A percentile compares a stretch with the other conserved stretches of the same genome.
phyloP scores from a whole-genome alignment of 2,329 filamentous ascomycete genomes.

The Microcyclospora pomicola region DNA sequence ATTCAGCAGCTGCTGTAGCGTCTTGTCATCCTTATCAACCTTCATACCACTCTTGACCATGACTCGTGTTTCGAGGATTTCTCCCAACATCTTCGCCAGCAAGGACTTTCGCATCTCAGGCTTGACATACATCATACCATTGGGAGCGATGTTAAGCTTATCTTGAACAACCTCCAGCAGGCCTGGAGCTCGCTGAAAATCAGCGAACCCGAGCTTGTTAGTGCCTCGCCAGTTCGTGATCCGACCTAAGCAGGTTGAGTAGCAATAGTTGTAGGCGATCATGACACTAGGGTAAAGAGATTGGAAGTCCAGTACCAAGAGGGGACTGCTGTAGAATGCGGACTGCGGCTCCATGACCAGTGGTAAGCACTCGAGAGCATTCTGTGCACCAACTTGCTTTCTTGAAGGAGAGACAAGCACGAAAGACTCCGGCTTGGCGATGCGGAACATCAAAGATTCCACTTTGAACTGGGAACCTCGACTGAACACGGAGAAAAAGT shows the following conservation, averaged over 20 bases:
- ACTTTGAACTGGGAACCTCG: slow-evolving; percentile 97
- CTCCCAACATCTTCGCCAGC: slow-evolving; percentile 87
- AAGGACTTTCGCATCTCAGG: slow-evolving; percentile 76
- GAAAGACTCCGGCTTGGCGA: slow-evolving; percentile 93
- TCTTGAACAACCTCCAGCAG: slow-evolving; percentile 68
- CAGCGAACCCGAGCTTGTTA: slow-evolving; percentile 87
- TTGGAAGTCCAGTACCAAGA: slow-evolving; percentile 90
- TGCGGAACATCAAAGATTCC: slow-evolving; percentile 95
- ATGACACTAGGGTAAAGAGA: slow-evolving; percentile 94
- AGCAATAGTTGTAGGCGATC: slow-evolving; percentile 99
- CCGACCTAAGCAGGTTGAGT: slow-evolving; percentile 86
- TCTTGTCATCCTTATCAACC: slow-evolving; percentile 73
- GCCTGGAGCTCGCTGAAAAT: slow-evolving; percentile 65
- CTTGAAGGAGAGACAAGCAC: slow-evolving; percentile 77
- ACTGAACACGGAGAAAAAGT: slow-evolving; percentile 94
- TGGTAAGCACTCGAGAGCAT: slow-evolving; percentile 84
- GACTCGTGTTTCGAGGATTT: slow-evolving; percentile 87
- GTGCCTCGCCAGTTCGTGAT: slow-evolving; percentile 76
- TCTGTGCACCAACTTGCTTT: slow-evolving; percentile 86
- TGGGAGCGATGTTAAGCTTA: slow-evolving; percentile 82
- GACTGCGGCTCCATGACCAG: slow-evolving; percentile 97
- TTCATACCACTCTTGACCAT: slow-evolving; percentile 99
- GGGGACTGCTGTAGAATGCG: slow-evolving; percentile 77
- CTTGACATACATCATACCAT: slow-evolving; percentile 92
- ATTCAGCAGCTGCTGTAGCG: slow-evolving; percentile 74